These are phyloP conservation scores for Pyrenula aspistea DNA, from an alignment of 495 filamentous ascomycete genomes.

Conservation along the genomic window DNA sequence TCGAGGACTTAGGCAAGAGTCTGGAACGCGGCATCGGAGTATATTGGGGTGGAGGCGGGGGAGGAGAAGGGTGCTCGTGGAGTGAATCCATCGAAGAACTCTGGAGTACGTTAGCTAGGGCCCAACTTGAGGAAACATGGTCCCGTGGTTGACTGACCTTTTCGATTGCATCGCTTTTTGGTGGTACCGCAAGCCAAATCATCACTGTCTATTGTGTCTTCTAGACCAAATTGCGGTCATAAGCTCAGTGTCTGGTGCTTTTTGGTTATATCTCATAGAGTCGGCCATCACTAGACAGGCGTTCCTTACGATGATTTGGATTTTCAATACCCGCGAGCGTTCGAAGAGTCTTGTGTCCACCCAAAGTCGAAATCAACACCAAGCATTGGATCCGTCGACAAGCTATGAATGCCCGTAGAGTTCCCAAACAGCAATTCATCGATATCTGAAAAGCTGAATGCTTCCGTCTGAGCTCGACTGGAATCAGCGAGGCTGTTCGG, in stretches of 20 bases:
- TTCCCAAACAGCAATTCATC: neutral
- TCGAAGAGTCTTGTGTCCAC: neutral
- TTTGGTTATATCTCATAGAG: too few relatives aligned
- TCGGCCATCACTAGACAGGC: too few relatives aligned
- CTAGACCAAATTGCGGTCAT: conserved; percentile 16
- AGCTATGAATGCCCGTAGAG: neutral
- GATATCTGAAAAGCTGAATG: neutral
- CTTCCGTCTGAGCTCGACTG: neutral
- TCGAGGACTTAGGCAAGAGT: conserved; percentile 43
- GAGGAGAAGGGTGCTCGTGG: conserved; percentile 31
- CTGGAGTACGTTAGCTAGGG: conserved; percentile 9
- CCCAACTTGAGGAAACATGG: neutral
- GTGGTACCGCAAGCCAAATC: conserved; percentile 13
- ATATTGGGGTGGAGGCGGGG: conserved; percentile 35
- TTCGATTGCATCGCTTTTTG: conserved; percentile 5
- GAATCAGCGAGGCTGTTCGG: neutral
- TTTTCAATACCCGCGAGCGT: conserved; percentile 23
- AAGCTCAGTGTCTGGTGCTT: too few relatives aligned
- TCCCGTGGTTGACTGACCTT: neutral
- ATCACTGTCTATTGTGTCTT: conserved; percentile 18
- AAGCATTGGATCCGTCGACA: neutral
- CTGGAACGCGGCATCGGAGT: conserved; percentile 44
- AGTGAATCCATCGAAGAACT: conserved; percentile 33
- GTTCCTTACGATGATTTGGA: too few relatives aligned
- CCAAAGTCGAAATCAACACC: neutral